phyloP scores from a whole-genome alignment of 2,329 filamentous ascomycete genomes.

The Clonostachys chloroleuca region DNA sequence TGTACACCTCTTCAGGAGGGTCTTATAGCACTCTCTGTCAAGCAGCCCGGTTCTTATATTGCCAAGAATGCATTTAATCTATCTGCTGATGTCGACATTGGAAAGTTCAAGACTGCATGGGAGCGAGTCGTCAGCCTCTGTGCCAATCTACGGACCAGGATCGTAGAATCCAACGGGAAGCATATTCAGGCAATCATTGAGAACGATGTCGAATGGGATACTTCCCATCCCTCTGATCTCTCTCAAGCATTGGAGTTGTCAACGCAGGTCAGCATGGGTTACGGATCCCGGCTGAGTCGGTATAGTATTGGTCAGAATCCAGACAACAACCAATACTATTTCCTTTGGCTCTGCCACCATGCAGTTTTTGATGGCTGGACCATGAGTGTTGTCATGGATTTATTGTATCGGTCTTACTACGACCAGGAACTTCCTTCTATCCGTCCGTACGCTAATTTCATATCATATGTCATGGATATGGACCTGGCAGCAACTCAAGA shows the following conservation, averaged over 20 bases:
- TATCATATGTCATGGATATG: constrained; percentile 30
- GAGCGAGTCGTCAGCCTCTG: constrained; percentile 6
- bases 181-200: constrained; percentile 1
- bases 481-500: constrained; percentile 1
- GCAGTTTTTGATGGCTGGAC: constrained; percentile 3
- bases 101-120: constrained; percentile 9
- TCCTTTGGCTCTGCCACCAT: constrained; percentile 3
- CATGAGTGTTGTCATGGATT: neutral
- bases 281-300: constrained; percentile 1
- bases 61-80: constrained; percentile 8
- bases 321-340: neutral
- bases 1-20: constrained; percentile 28
- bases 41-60: constrained; percentile 10
- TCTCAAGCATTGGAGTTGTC: neutral
- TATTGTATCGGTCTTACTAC: constrained; percentile 5
- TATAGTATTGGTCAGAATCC: constrained; percentile 6
- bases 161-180: constrained; percentile 6
- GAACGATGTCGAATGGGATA: constrained; percentile 2
- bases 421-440: constrained; percentile 7
- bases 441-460: constrained; percentile 29
- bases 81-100: constrained; percentile 3
- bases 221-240: neutral
- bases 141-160: constrained; percentile 9
- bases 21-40: constrained; percentile 22
- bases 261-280: constrained; percentile 1